A percentile compares a stretch with the other conserved stretches of the same genome.
Evolutionary conservation across 2,329 filamentous ascomycete species (phyloP).

Genomic region (Exserohilum turcica): DNA sequence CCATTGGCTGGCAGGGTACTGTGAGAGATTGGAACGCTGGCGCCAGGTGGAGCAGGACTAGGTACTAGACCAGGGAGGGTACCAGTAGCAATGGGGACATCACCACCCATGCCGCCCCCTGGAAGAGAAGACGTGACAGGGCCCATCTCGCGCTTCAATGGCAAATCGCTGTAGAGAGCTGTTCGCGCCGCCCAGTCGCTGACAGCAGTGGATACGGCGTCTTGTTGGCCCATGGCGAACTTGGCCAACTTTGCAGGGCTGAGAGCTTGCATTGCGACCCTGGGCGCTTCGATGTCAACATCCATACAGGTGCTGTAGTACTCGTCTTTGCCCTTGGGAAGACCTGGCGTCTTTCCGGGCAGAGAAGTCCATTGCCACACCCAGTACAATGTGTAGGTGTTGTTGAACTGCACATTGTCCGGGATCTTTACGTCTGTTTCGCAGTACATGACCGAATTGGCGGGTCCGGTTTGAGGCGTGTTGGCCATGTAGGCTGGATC

Average conservation of each 20-base stretch:
- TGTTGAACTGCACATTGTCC: constrained; percentile 62
- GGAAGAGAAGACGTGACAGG: constrained; percentile 26
- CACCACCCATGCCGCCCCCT: constrained; percentile 5
- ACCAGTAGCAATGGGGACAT: constrained; percentile 1
- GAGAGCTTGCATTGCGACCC: constrained; percentile 28
- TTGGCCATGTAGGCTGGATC: constrained; percentile 1
- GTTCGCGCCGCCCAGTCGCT: constrained; percentile 48
- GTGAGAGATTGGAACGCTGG: background rate
- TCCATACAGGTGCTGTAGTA: constrained; percentile 66
- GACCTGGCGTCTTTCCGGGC: constrained; percentile 45
- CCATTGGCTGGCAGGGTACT: background rate
- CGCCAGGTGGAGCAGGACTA: background rate
- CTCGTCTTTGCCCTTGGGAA: constrained; percentile 57
- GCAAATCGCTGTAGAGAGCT: constrained; percentile 41
- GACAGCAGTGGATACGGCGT: constrained; percentile 50
- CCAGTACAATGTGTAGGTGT: constrained; percentile 86
- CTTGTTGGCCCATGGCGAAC: constrained; percentile 47
- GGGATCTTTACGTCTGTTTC: constrained; percentile 83
- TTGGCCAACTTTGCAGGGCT: constrained; percentile 15
- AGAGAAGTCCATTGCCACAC: constrained; percentile 81
- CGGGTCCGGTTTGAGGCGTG: constrained; percentile 21
- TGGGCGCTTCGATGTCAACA: constrained; percentile 51
- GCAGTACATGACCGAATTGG: constrained; percentile 68
- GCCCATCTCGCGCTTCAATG: constrained; percentile 36
- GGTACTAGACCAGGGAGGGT: constrained; percentile 2